These are phyloP conservation scores for Mortierella sp. DNA, from an alignment of 371 early-diverging fungal species.

Conservation along the genomic window DNA sequence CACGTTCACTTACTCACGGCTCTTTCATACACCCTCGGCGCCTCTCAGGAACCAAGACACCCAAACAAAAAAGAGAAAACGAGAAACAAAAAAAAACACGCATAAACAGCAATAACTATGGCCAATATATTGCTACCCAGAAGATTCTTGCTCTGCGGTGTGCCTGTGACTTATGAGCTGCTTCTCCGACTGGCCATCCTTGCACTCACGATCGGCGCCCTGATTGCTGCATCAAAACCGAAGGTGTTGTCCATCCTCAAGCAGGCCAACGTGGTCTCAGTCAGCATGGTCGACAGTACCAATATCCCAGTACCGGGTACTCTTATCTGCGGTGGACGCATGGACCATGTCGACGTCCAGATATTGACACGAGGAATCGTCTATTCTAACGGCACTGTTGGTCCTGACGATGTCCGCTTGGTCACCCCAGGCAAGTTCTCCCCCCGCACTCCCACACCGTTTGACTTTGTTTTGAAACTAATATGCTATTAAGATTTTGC, in stretches of 20 bases:
- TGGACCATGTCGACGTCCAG: conserved; percentile 16
- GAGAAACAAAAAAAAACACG: too few relatives aligned
- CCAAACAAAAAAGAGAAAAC: too few relatives aligned
- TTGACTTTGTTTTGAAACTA: too few relatives aligned
- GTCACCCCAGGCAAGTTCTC: conserved; percentile 15
- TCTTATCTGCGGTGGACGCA: conserved; percentile 13
- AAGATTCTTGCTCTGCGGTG: conserved; percentile 16
- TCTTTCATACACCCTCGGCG: too few relatives aligned
- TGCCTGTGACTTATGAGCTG: conserved; percentile 34
- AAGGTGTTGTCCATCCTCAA: conserved; percentile 23
- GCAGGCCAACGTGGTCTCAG: conserved; percentile 33
- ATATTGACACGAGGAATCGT: conserved; percentile 7
- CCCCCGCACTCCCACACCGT: background rate
- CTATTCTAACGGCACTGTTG: conserved; percentile 7
- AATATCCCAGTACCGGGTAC: conserved; percentile 22
- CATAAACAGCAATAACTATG: too few relatives aligned
- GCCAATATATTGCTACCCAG: conserved; percentile 4
- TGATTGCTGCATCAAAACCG: conserved; percentile 16
- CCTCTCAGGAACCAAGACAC: too few relatives aligned
- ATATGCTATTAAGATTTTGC: too few relatives aligned
- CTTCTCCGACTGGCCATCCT: conserved; percentile 24
- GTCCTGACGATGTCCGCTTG: background rate
- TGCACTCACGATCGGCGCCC: conserved; percentile 9
- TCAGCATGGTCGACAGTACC: conserved; percentile 12
- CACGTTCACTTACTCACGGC: too few relatives aligned